Conservation (phyloP, 1,284 basidiomycete species). For the Xanthoconium separans region DNA sequence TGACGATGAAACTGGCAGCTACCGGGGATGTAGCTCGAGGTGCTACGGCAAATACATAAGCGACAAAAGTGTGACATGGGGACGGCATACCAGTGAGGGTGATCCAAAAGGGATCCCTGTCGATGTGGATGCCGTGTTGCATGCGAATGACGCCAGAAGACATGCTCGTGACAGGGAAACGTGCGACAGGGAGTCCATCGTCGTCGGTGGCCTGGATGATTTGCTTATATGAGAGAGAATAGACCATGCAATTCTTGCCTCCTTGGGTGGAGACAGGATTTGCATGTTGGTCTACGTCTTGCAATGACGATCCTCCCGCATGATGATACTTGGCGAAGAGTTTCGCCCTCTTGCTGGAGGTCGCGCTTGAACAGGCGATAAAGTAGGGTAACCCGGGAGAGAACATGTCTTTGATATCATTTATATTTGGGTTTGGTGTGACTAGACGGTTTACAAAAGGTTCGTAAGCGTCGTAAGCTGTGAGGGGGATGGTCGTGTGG, state of each 20-base stretch:
- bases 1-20: conserved; percentile 15
- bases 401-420: conserved; percentile 25
- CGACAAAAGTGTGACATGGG: neutral
- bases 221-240: conserved; percentile 15
- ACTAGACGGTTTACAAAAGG: conserved; percentile 17
- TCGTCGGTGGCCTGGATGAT: conserved; percentile 12
- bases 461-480: conserved; percentile 19
- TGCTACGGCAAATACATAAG: conserved; percentile 8
- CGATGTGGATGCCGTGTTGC: conserved; percentile 11
- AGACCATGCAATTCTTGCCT: conserved; percentile 18
- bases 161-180: conserved; percentile 14
- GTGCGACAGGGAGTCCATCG: neutral
- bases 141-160: conserved; percentile 20
- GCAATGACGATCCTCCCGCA: neutral
- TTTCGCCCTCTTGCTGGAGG: conserved; percentile 18
- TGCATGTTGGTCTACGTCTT: conserved; percentile 9
- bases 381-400: conserved; percentile 24
- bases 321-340: conserved; percentile 23
- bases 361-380: conserved; percentile 20
- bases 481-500: conserved; percentile 18
- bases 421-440: neutral
- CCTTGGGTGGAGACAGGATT: conserved; percentile 11
- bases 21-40: conserved; percentile 20
- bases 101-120: conserved; percentile 15
- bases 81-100: conserved; percentile 7